phyloP scores from a whole-genome alignment of 768 basidiomycete genomes.

The Kondoa subrosea region DNA sequence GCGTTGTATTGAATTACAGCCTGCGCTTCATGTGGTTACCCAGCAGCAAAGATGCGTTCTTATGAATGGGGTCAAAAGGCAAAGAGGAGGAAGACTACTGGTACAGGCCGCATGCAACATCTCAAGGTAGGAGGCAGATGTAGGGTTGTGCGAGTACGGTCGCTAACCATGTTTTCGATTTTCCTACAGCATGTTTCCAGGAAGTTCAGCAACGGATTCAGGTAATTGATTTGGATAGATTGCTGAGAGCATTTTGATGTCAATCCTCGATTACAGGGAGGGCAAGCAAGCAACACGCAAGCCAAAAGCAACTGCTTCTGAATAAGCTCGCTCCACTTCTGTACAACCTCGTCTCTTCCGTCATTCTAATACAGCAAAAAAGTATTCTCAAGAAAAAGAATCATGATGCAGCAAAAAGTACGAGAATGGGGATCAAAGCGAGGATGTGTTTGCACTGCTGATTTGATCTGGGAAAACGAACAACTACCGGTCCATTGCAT shows the following conservation, averaged over 20 bases:
- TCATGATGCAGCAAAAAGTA: no score
- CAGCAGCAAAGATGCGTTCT: constrained; percentile 81
- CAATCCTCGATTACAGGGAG: constrained; percentile 38
- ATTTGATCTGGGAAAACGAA: no score
- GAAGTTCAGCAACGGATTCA: constrained; percentile 57
- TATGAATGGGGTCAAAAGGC: constrained; percentile 99
- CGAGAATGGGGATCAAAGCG: no score
- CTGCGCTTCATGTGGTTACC: constrained; percentile 92
- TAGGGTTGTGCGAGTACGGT: background rate
- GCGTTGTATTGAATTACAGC: constrained; percentile 39
- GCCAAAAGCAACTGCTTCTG: constrained; percentile 42
- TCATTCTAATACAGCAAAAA: no score
- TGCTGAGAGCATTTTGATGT: background rate
- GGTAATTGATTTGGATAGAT: constrained; percentile 27
- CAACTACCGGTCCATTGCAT: no score
- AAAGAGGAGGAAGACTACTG: constrained; percentile 98
- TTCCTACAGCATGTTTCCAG: constrained; percentile 50
- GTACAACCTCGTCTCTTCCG: no score
- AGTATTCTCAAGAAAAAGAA: no score
- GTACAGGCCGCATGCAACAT: constrained; percentile 87
- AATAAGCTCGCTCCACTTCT: no score
- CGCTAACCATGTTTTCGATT: background rate
- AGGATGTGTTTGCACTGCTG: no score
- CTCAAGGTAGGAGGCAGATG: constrained; percentile 42
- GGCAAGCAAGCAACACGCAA: constrained; percentile 82